Conservation (phyloP, 2,329 filamentous ascomycete genomes). For the Hymenoscyphus repandus region DNA sequence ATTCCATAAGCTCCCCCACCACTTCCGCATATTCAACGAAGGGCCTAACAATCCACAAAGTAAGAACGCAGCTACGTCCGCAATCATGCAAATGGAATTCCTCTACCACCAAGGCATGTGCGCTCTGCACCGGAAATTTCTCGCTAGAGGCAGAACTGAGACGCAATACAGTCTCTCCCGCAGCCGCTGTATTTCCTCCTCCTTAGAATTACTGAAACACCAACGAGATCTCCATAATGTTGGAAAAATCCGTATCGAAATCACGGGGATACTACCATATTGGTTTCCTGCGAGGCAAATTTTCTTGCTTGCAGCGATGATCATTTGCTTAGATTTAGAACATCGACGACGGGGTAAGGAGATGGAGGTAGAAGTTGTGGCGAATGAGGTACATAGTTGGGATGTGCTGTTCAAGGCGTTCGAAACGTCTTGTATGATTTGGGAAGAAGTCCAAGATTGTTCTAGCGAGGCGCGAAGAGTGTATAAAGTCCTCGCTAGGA, state of each 20-base stretch:
- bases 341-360: constrained; percentile 7
- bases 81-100: constrained; percentile 52
- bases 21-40: constrained; percentile 40
- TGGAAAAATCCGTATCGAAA: constrained; percentile 11
- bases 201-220: constrained; percentile 13
- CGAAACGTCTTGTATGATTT: constrained; percentile 9
- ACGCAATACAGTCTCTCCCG: constrained; percentile 10
- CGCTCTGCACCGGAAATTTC: constrained; percentile 18
- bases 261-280: constrained; percentile 20
- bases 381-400: background rate
- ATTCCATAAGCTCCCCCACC: constrained; percentile 56
- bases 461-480: constrained; percentile 11
- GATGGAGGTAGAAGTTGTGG: background rate
- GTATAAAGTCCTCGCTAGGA: constrained; percentile 12
- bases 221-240: constrained; percentile 5
- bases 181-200: constrained; percentile 27
- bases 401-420: constrained; percentile 2
- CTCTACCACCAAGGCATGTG: constrained; percentile 18
- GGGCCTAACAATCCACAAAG: constrained; percentile 49
- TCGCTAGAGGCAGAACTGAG: constrained; percentile 13
- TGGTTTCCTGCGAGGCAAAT: constrained; percentile 24
- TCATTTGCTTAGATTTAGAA: constrained; percentile 23
- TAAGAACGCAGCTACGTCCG: constrained; percentile 64
- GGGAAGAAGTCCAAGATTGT: constrained; percentile 5
- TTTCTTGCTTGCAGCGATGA: constrained; percentile 24